Evolutionary conservation across 495 filamentous ascomycete genomes (phyloP), one percentile per base, ranked within the genome.

Genomic region (Apodospora peruviana): DNA sequence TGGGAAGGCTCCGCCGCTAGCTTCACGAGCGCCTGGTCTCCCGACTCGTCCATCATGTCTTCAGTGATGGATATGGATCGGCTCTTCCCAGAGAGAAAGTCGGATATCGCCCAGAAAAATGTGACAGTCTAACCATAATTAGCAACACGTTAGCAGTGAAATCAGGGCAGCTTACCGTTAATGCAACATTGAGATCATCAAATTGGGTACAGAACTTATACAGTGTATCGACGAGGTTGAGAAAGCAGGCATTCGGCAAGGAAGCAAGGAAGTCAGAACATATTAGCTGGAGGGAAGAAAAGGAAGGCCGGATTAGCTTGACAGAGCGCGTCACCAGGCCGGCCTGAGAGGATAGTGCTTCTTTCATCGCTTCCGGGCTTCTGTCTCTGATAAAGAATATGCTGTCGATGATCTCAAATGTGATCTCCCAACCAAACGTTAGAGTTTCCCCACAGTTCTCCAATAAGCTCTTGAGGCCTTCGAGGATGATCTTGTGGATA

Each of bases 41-140:
- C 70, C n/a, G 72, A 65, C 9, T 72, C 72, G 34, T 69, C 59
- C n/a, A 78, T 67, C 35, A 80, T 69, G 24, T 66, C 68, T 54
- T 72, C 66, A 4, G 69, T 75, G 23, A 77, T 71, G 0, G 68
- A 72, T 50, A 74, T 67, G 22, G 66, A 47, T 53, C 66, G 65
- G 59, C 70, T 67, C 59, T 68, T 73, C 18, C 64, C 61, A 1
- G 72, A 77, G 17, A 97, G 76, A 52, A 88, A 94, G 62, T 96
- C 91, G 2, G 93, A 95, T 11, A 95, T 79, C 52, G 89, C 90
- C 86, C 90, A 95, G 68, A 95, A 95, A 59, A 94, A 94, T 0
- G 91, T 95, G 10, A 93, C 85, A 1, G 89, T 91, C 79, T 85
- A 48, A 22, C 52, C 14, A 50, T 42, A 19, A 60, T 72, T 47